Evolutionary conservation across 2,329 filamentous ascomycete genomes (phyloP).

Genomic region (Fusarium lateritium): DNA sequence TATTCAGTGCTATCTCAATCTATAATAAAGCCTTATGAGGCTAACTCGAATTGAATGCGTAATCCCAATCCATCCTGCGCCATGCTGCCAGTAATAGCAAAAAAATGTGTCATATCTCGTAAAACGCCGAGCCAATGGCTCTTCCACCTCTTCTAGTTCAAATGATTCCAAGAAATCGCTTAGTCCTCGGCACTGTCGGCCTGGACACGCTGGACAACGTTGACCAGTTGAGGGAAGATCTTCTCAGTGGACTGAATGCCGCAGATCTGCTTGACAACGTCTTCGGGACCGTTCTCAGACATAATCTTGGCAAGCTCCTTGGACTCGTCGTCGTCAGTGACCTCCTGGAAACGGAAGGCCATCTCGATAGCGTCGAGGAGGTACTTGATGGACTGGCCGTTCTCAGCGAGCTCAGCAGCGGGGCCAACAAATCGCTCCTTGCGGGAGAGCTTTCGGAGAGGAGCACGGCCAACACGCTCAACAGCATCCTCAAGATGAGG

Average conservation of each 20-base stretch:
- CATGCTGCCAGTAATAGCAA: slow-evolving; percentile 42
- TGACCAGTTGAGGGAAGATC: slow-evolving; percentile 81
- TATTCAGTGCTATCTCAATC: slow-evolving; percentile 42
- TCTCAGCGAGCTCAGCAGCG: slow-evolving; percentile 89
- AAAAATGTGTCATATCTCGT: slow-evolving; percentile 43
- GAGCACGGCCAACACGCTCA: slow-evolving; percentile 94
- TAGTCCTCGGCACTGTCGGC: slow-evolving; percentile 66
- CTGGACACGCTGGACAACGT: slow-evolving; percentile 89
- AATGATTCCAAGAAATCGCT: slow-evolving; percentile 41
- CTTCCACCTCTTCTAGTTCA: slow-evolving; percentile 28
- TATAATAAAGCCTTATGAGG: slow-evolving; percentile 26
- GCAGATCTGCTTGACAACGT: slow-evolving; percentile 85
- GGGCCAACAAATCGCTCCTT: slow-evolving; percentile 97
- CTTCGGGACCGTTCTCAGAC: slow-evolving; percentile 78
- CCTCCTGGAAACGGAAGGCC: slow-evolving; percentile 95
- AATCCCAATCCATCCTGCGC: slow-evolving; percentile 45
- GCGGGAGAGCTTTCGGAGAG: slow-evolving; percentile 91
- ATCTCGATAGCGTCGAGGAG: slow-evolving; percentile 90
- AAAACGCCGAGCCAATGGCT: slow-evolving; percentile 46
- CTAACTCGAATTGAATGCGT: slow-evolving; percentile 19
- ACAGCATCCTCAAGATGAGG: slow-evolving; percentile 92
- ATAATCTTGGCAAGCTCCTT: slow-evolving; percentile 88
- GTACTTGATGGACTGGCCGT: slow-evolving; percentile 78
- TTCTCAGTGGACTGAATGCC: slow-evolving; percentile 83
- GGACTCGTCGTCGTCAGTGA: slow-evolving; percentile 92